Conservation (phyloP, 1,284 basidiomycete species). For the Gymnopus androsaceus region DNA sequence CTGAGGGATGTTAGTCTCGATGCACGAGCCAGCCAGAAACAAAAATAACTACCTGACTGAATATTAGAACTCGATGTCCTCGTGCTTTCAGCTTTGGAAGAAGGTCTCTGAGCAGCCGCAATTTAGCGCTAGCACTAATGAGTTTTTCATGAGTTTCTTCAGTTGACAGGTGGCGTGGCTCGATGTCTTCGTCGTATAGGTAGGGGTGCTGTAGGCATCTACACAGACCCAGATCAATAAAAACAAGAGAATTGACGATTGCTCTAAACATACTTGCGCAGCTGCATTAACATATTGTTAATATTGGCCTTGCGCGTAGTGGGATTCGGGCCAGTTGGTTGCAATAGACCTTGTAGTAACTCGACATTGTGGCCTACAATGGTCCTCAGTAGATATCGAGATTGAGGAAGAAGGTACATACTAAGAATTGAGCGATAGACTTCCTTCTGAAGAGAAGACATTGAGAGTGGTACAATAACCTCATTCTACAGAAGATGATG, state of each 20-base stretch:
- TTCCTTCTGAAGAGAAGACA: constrained; percentile 87
- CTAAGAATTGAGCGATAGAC: constrained; percentile 85
- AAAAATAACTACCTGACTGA: constrained; percentile 80
- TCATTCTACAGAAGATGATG: constrained; percentile 58
- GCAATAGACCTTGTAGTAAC: constrained; percentile 60
- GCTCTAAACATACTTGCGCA: constrained; percentile 65
- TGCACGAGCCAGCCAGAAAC: not conserved
- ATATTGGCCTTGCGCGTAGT: constrained; percentile 49
- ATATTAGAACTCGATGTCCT: constrained; percentile 93
- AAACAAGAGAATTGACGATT: constrained; percentile 1
- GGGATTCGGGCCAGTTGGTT: constrained; percentile 38
- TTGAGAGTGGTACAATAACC: constrained; percentile 89
- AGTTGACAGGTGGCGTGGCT: constrained; percentile 64
- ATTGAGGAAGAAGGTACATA: constrained; percentile 31
- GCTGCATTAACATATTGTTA: constrained; percentile 85
- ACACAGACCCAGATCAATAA: constrained; percentile 11
- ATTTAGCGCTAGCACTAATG: constrained; percentile 85
- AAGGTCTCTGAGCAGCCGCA: constrained; percentile 80
- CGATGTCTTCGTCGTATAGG: constrained; percentile 80
- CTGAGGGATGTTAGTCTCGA: constrained; percentile 38
- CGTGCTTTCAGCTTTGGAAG: constrained; percentile 87
- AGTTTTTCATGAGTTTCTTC: constrained; percentile 77
- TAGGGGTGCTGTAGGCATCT: constrained; percentile 92
- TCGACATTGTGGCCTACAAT: constrained; percentile 66
- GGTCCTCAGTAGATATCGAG: not conserved